Conservation (phyloP, 768 basidiomycete species). For the Leccinum sublutescens region DNA sequence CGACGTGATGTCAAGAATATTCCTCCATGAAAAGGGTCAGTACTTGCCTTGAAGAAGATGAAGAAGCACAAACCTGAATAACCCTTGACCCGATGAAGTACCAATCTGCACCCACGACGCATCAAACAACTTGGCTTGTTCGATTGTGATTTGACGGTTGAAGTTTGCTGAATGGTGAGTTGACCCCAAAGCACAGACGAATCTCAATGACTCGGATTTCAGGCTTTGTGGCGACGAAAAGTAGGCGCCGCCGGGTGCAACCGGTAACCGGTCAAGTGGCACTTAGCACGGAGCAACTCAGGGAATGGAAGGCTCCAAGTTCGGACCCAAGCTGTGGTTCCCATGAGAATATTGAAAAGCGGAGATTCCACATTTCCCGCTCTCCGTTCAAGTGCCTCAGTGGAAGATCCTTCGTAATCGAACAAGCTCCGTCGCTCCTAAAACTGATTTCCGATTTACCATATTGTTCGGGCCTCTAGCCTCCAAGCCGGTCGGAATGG, state of each 20-base stretch:
- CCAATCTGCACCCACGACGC: neutral
- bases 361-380: slow-evolving; percentile 6
- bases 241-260: neutral
- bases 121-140: neutral
- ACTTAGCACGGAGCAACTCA: neutral
- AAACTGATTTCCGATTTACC: neutral
- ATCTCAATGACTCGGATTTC: neutral
- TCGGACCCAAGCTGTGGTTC: slow-evolving; percentile 1
- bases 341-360: slow-evolving; percentile 1
- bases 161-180: neutral
- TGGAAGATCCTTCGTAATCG: neutral
- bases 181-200: neutral
- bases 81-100: neutral
- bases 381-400: neutral
- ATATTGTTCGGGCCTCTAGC: neutral
- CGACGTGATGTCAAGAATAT: neutral
- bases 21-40: neutral
- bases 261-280: neutral
- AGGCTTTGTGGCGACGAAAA: neutral
- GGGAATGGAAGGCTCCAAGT: slow-evolving; percentile 12
- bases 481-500: neutral
- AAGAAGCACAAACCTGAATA: neutral
- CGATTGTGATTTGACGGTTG: neutral
- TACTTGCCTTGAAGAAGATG: slow-evolving; percentile 1
- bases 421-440: neutral